phyloP scores from a whole-genome alignment of 208 protist species.

The Leishmania braziliensis region DNA sequence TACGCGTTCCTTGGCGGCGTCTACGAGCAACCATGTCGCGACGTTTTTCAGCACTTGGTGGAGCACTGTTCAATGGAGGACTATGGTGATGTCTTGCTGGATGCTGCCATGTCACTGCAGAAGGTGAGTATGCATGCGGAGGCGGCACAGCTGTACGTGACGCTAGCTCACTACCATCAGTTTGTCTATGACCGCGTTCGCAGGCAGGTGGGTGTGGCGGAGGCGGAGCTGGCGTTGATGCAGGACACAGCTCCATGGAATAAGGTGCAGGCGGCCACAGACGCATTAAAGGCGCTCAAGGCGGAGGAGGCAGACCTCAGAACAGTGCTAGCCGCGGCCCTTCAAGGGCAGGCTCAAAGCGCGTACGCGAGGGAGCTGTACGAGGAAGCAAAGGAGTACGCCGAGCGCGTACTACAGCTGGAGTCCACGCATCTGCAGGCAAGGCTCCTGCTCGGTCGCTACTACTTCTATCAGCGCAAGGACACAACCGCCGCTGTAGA shows the following conservation, averaged over 20 bases:
- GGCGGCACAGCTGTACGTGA: constrained; percentile 60
- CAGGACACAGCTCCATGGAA: constrained; percentile 21
- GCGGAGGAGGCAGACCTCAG: constrained; percentile 39
- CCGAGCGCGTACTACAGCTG: constrained; percentile 51
- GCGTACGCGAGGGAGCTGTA: constrained; percentile 37
- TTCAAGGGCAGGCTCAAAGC: constrained; percentile 74
- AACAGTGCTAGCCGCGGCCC: constrained; percentile 62
- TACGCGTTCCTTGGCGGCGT: constrained; percentile 75
- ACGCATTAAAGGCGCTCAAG: constrained; percentile 15
- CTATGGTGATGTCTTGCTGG: constrained; percentile 84
- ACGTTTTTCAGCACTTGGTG: constrained; percentile 83
- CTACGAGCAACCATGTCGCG: constrained; percentile 58
- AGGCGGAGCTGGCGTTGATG: constrained; percentile 25
- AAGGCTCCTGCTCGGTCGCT: constrained; percentile 69
- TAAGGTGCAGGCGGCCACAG: constrained; percentile 21
- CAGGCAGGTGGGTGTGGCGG: constrained; percentile 14
- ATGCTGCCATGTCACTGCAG: constrained; percentile 74
- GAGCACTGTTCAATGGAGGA: constrained; percentile 81
- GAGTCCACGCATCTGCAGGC: constrained; percentile 73
- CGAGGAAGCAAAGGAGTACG: constrained; percentile 31
- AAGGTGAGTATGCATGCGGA: constrained; percentile 75
- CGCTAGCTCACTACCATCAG: constrained; percentile 69
- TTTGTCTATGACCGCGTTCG: constrained; percentile 47
- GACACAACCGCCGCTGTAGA: constrained; percentile 52
- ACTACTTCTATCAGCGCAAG: constrained; percentile 70